Conservation (phyloP, 495 filamentous ascomycete genomes). For the Terfezia boudieri region DNA sequence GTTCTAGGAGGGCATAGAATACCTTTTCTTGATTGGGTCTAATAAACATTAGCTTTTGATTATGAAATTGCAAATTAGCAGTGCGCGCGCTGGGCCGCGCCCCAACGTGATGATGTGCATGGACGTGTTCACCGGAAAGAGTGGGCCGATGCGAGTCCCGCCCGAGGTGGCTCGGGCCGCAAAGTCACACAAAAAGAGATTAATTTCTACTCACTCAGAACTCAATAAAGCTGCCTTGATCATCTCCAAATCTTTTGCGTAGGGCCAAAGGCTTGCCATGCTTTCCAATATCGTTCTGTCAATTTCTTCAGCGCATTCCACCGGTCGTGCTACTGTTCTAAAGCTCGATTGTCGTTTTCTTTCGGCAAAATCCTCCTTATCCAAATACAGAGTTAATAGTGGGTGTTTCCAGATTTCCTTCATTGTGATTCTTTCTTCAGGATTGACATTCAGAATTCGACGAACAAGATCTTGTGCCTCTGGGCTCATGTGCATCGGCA, state of each 20-base stretch:
- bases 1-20: constrained; percentile 66
- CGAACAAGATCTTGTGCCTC: constrained; percentile 63
- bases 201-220: constrained; percentile 36
- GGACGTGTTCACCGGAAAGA: too few species aligned
- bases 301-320: constrained; percentile 34
- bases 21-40: constrained; percentile 73
- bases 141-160: too few species aligned
- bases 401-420: constrained; percentile 64
- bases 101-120: too few species aligned
- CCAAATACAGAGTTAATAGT: constrained; percentile 46
- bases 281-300: constrained; percentile 63
- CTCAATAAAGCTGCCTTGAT: constrained; percentile 43
- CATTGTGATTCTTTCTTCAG: constrained; percentile 53
- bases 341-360: constrained; percentile 25
- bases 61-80: constrained; percentile 1
- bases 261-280: constrained; percentile 59
- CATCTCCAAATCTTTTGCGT: constrained; percentile 33
- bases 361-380: not conserved
- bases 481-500: constrained; percentile 40
- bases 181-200: constrained; percentile 2
- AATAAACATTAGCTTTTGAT: constrained; percentile 12
- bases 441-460: constrained; percentile 50
- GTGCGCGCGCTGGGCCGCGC: not conserved
- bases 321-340: constrained; percentile 31
- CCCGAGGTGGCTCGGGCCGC: not conserved